phyloP scores from a whole-genome alignment of 495 filamentous ascomycete genomes.

The Aspergillus ostianus region DNA sequence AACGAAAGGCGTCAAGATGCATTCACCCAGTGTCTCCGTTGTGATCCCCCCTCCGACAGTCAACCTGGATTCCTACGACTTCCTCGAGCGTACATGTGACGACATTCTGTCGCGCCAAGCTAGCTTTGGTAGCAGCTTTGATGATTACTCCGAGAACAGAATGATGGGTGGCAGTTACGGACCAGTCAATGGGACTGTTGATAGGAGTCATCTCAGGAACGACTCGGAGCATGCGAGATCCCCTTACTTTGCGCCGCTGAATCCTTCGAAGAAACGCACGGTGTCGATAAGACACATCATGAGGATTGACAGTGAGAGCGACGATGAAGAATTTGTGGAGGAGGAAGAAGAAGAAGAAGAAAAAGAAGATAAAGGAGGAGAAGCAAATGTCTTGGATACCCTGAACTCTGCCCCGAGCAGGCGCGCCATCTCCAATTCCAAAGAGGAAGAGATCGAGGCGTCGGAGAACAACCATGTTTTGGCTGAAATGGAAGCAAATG shows the following conservation, averaged over 20 bases:
- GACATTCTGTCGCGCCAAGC: conserved; percentile 28
- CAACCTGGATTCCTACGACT: conserved; percentile 20
- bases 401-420: neutral
- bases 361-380: neutral
- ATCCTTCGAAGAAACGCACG: neutral
- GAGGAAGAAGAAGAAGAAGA: neutral
- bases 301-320: neutral
- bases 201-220: neutral
- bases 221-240: neutral
- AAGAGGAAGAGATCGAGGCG: conserved; percentile 3
- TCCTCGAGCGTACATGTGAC: conserved; percentile 21
- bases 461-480: conserved; percentile 1
- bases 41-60: conserved; percentile 22
- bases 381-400: neutral
- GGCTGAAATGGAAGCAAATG: conserved; percentile 13
- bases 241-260: conserved; percentile 5
- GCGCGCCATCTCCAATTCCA: neutral
- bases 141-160: conserved; percentile 11
- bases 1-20: neutral
- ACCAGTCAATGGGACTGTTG: neutral
- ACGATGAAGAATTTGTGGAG: neutral
- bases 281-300: neutral
- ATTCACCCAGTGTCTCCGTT: conserved; percentile 14
- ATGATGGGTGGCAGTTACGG: conserved; percentile 9
- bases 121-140: conserved; percentile 20